Evolutionary conservation across 2,329 filamentous ascomycete species (phyloP), one percentile per base, ranked within the genome.

Genomic region (Scleromitrula shiraiana): DNA sequence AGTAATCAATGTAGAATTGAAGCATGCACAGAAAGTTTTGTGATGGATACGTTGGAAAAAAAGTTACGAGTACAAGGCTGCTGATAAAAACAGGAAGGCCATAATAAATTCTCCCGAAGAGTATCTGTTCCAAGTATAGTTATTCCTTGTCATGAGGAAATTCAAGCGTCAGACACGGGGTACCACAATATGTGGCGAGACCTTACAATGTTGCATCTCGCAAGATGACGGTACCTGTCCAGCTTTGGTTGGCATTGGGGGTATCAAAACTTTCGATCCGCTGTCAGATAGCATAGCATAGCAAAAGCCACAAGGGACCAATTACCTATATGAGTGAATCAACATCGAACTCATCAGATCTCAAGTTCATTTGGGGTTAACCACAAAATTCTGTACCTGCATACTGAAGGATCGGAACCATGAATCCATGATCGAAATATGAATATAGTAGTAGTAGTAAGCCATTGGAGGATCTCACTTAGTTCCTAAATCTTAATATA

Each of bases 401-500:
- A 47, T 47, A 17, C 14, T 27, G 33, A 22, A 47, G 45, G 45
- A 47, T 47, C 24, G 9, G 5, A 30, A 23, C 12, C 23, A 39
- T 46, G 9, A 19, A 39, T 39, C 15, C 14, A 26, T 7, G 15
- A 19, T 29, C n/a, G n/a, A n/a, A n/a, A n/a, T n/a, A n/a, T n/a
- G n/a, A n/a, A n/a, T n/a, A n/a, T n/a, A n/a, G n/a, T n/a, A n/a
- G n/a, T n/a, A n/a, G n/a, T n/a, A n/a, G 19, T 46, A 30, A 9
- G 8, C 10, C 3, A 30, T 12, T 30, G 33, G 39, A 47, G 45
- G 45, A 47, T 47, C 20, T 26, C 22, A 40, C 17, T 40, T 29
- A 37, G 10, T 29, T 41, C 23, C 24, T 41, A 19, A 5, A 26
- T 41, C 38, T 47, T 47, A 42, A 30, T 42, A 47, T 47, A 42